Conservation (phyloP, 371 early-diverging fungal genomes). For the Mortierella sp. region DNA sequence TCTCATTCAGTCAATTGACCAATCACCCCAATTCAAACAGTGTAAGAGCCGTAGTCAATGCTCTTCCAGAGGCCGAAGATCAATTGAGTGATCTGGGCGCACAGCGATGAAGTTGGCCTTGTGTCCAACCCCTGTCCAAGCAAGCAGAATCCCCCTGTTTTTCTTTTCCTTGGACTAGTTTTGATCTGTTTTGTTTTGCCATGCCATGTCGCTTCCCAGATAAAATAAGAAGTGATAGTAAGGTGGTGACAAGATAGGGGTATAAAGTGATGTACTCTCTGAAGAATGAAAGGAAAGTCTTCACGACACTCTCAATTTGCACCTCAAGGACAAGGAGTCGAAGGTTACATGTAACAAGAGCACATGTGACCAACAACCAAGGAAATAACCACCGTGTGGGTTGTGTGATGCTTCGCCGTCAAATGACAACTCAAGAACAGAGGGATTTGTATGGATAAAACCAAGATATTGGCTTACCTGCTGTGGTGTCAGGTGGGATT, state of each 20-base stretch:
- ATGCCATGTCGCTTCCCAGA: not conserved
- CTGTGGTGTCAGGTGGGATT: slow-evolving; percentile 27
- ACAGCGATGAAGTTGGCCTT: not conserved
- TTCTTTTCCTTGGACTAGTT: not conserved
- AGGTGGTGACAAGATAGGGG: not conserved
- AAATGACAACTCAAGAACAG: not conserved
- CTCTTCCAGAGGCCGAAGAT: no score
- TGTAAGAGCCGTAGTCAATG: no score
- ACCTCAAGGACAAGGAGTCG: not conserved
- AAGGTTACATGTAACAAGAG: not conserved
- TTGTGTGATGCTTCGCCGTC: no score
- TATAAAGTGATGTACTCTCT: slow-evolving; percentile 1
- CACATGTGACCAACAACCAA: not conserved
- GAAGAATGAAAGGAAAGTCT: not conserved
- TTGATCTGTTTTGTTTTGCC: not conserved
- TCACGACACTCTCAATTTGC: not conserved
- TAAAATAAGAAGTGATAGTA: not conserved
- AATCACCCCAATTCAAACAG: no score
- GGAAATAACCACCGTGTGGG: not conserved
- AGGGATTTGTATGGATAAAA: not conserved
- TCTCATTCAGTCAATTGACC: no score
- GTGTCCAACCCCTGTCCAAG: not conserved
- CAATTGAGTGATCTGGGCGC: not conserved
- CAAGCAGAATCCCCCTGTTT: not conserved
- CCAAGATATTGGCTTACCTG: slow-evolving; percentile 17